Evolutionary conservation across 164 flowering plant species (phyloP).

Genomic region (Echeveria elegans): DNA sequence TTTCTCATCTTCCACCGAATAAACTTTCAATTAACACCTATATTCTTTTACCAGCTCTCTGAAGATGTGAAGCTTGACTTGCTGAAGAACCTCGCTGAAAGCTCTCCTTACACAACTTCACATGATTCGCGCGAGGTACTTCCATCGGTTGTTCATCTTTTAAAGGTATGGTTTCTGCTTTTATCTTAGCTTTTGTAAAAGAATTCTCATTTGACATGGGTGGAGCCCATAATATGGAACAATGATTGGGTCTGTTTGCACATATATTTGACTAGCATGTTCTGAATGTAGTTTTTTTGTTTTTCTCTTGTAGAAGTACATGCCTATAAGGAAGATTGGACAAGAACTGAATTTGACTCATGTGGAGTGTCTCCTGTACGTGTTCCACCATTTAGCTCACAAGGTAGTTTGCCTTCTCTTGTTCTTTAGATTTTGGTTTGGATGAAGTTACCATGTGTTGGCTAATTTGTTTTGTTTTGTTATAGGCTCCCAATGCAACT

Average conservation of each 20-base stretch:
- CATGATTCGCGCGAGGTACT: constrained; percentile 89
- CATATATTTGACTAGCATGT: background rate
- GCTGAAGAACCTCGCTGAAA: constrained; percentile 90
- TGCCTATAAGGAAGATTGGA: constrained; percentile 80
- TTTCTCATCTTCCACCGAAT: background rate
- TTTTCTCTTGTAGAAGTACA: constrained; percentile 58
- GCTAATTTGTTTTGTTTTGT: constrained; percentile 6
- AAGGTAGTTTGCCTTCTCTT: constrained; percentile 39
- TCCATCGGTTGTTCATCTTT: constrained; percentile 71
- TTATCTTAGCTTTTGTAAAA: background rate
- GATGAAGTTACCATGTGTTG: background rate
- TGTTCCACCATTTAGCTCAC: constrained; percentile 83
- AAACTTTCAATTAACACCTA: background rate
- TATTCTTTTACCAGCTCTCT: constrained; percentile 58
- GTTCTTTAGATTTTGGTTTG: background rate
- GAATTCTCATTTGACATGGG: background rate
- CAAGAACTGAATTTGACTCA: constrained; percentile 83
- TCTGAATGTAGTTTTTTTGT: constrained; percentile 11
- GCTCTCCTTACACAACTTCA: constrained; percentile 76
- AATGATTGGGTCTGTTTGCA: background rate
- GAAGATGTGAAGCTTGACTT: constrained; percentile 77
- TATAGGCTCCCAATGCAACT: constrained; percentile 93
- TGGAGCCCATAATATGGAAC: background rate
- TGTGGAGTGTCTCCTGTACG: constrained; percentile 82
- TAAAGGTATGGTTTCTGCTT: constrained; percentile 48